Evolutionary conservation across 2,329 filamentous ascomycete genomes (phyloP), one percentile per base, ranked within the genome.

Genomic region (Tothia fuscella): DNA sequence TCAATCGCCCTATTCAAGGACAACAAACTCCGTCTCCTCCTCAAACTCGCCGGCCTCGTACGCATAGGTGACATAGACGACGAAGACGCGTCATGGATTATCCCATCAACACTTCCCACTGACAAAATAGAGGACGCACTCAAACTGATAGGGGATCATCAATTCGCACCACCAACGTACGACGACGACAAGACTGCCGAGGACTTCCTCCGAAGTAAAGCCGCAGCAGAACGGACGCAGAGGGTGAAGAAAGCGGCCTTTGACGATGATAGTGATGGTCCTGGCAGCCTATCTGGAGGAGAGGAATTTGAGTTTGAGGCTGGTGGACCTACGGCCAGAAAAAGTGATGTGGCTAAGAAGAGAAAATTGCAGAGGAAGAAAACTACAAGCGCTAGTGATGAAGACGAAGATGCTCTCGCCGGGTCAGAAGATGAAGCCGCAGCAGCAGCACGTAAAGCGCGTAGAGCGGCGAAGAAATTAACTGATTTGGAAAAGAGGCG

Each of bases 1-100:
- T 77, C 78, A 38, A 72, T 71, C 17, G 81, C 85, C 20, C 78
- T 94, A 62, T 93, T 93, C 66, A 93, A 86, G 56, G 93, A 96
- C 59, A 79, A 83, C 7, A 80, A 89, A 53, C 71, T 96, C 2
- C 81, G 88, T 25, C 76, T 96, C 2, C 72, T 98, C 3, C 81
- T 96, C 73, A 80, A 70, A 1, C 69, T 91, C 0, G 68, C 81
- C 14, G 83, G 82, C 1, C 74, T 93, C 47, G 70, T 81, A 52
- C 71, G 79, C 38, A 55, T 75, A 6, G 75, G 74, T 24, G 58
- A 65, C 28, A 79, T 86, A 31, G 84, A 93, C 53, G 79, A 83
- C 3, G 70, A 74, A 1, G 82, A 89, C 44, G 80, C 82, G 2
- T 66, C 70, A 1, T 96, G 91, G 91, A 64, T 83, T 32, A 70